A percentile compares a stretch with the other conserved stretches of the same genome.
phyloP scores from a whole-genome alignment of 108 stramenopile species.

The Skeletonema tropicum region DNA sequence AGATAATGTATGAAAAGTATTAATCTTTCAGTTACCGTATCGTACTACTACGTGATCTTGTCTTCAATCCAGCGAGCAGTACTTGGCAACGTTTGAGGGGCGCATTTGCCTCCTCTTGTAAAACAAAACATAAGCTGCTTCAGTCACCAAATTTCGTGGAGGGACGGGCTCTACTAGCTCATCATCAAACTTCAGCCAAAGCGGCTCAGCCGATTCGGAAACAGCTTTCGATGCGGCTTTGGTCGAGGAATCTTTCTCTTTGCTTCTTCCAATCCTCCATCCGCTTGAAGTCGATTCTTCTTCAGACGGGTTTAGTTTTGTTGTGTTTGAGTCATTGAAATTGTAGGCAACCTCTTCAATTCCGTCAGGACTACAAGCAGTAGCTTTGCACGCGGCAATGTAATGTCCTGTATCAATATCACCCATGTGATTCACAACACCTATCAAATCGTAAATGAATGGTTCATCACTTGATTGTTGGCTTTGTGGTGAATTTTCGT shows the following conservation, averaged over 20 bases:
- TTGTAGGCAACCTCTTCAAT: constrained; percentile 84
- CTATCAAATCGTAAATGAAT: constrained; percentile 88
- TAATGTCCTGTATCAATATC: constrained; percentile 97
- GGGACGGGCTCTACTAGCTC: constrained; percentile 90
- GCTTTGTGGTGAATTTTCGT: constrained; percentile 62
- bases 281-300: constrained; percentile 52
- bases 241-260: constrained; percentile 66
- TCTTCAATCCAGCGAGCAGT: constrained; percentile 51
- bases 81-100: constrained; percentile 84
- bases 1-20: too few relatives aligned
- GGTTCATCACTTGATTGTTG: constrained; percentile 48
- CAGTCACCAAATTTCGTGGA: constrained; percentile 81
- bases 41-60: not conserved
- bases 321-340: constrained; percentile 68
- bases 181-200: constrained; percentile 97
- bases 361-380: constrained; percentile 82
- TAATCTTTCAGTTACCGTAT: not conserved
- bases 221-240: constrained; percentile 61
- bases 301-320: constrained; percentile 36
- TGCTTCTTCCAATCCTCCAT: constrained; percentile 68
- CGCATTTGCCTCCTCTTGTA: constrained; percentile 87
- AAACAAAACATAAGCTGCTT: constrained; percentile 94
- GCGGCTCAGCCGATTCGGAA: constrained; percentile 74
- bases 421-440: constrained; percentile 96
- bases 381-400: constrained; percentile 91